phyloP scores from a whole-genome alignment of 441 rosid species.

The Manihot esculenta region DNA sequence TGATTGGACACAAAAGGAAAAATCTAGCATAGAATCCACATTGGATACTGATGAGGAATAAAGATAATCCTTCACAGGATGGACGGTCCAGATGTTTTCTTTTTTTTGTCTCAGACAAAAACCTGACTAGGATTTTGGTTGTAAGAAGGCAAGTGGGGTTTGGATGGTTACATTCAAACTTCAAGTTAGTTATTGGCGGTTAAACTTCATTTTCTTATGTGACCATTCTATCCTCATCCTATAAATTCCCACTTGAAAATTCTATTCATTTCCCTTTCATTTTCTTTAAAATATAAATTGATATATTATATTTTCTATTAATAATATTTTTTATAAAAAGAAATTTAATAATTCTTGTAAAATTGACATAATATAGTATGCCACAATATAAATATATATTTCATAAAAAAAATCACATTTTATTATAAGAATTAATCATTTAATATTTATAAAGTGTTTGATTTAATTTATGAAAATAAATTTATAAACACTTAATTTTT shows the following conservation, averaged over 20 bases:
- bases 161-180: slow-evolving; percentile 10
- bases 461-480: no score
- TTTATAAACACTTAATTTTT: no score
- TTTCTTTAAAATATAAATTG: not conserved
- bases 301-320: not conserved
- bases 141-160: slow-evolving; percentile 11
- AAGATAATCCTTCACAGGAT: slow-evolving; percentile 3
- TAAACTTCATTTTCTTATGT: not conserved
- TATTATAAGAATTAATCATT: no score
- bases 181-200: slow-evolving; percentile 35
- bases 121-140: not conserved
- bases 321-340: no score
- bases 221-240: not conserved
- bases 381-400: no score
- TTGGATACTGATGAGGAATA: not conserved
- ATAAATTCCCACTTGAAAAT: not conserved
- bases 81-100: slow-evolving; percentile 19
- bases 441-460: no score
- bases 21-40: slow-evolving; percentile 10
- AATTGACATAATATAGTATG: no score
- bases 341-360: no score
- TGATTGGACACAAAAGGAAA: slow-evolving; percentile 12
- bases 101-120: not conserved
- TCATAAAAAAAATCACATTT: no score
- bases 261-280: not conserved